Conservation (phyloP, 2,329 filamentous ascomycete species). For the Pseudocercospora fuligena region DNA sequence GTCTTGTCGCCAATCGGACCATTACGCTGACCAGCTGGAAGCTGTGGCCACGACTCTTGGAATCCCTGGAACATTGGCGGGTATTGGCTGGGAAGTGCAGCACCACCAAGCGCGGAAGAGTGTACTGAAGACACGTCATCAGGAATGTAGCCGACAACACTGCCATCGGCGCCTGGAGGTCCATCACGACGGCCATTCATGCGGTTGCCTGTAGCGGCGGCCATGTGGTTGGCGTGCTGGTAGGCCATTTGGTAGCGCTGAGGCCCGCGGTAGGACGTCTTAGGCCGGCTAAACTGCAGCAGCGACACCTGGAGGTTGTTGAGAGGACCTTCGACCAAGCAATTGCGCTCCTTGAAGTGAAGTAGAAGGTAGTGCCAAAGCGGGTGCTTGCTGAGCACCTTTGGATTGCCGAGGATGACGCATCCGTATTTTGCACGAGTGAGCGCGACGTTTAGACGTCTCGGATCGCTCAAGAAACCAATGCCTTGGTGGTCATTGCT, state of each 20-base stretch:
- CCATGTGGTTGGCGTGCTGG: slow-evolving; percentile 66
- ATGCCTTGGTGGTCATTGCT: slow-evolving; percentile 99
- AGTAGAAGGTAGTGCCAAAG: slow-evolving; percentile 94
- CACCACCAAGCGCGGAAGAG: slow-evolving; percentile 80
- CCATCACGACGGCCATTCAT: slow-evolving; percentile 58
- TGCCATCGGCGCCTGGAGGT: slow-evolving; percentile 71
- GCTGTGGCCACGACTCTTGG: slow-evolving; percentile 84
- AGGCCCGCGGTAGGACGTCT: slow-evolving; percentile 86
- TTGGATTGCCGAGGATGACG: slow-evolving; percentile 96
- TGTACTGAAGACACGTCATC: slow-evolving; percentile 97
- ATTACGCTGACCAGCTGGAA: slow-evolving; percentile 70
- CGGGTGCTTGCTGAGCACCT: slow-evolving; percentile 96
- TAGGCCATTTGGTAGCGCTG: slow-evolving; percentile 85
- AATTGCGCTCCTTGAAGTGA: slow-evolving; percentile 97
- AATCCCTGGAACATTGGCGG: slow-evolving; percentile 97
- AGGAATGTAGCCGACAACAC: slow-evolving; percentile 91
- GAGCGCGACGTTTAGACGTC: slow-evolving; percentile 94
- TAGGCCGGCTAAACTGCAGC: slow-evolving; percentile 91
- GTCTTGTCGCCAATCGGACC: slow-evolving; percentile 54
- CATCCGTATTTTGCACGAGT: slow-evolving; percentile 96
- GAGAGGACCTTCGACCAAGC: slow-evolving; percentile 91
- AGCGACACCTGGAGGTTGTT: slow-evolving; percentile 95
- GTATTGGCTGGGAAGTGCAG: slow-evolving; percentile 70
- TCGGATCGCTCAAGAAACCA: slow-evolving; percentile 96
- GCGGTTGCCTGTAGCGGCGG: slow-evolving; percentile 50